phyloP scores from a whole-genome alignment of 2,329 filamentous ascomycete genomes.

The Colletotrichum graminicola region DNA sequence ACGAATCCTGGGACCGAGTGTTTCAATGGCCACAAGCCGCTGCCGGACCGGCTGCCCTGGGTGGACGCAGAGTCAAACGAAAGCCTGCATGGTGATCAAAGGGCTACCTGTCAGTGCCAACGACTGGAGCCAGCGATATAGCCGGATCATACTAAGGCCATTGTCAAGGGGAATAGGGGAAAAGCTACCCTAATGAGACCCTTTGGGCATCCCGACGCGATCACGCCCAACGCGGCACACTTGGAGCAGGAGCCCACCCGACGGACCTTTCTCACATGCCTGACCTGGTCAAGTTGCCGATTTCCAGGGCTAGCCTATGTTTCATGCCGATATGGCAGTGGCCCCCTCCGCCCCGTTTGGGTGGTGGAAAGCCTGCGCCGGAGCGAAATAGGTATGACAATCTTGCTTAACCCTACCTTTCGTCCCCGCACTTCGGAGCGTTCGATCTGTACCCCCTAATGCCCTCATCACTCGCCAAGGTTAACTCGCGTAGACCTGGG shows the following conservation, averaged over 20 bases:
- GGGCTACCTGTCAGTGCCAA: neutral
- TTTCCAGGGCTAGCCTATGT: neutral
- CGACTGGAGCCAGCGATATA: conserved; percentile 16
- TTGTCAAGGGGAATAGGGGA: conserved; percentile 10
- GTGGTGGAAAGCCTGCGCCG: neutral
- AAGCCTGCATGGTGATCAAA: conserved; percentile 14
- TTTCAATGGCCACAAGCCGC: conserved; percentile 36
- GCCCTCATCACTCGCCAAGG: conserved; percentile 19
- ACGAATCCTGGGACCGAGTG: conserved; percentile 29
- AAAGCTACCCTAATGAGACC: neutral
- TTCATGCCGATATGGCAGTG: neutral
- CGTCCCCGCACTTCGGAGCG: conserved; percentile 10
- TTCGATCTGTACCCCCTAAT: neutral
- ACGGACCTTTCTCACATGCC: conserved; percentile 10
- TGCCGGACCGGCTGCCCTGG: conserved; percentile 21
- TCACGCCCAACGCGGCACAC: conserved; percentile 34
- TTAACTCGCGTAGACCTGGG: neutral
- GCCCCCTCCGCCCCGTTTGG: neutral
- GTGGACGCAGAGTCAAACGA: conserved; percentile 9
- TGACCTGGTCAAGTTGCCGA: conserved; percentile 1
- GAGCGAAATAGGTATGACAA: neutral
- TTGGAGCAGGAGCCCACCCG: conserved; percentile 29
- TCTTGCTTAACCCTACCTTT: conserved; percentile 9
- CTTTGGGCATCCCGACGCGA: conserved; percentile 13
- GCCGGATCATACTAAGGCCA: conserved; percentile 28